Conservation (phyloP, 257 asterid genomes). For the Asclepias syriaca region DNA sequence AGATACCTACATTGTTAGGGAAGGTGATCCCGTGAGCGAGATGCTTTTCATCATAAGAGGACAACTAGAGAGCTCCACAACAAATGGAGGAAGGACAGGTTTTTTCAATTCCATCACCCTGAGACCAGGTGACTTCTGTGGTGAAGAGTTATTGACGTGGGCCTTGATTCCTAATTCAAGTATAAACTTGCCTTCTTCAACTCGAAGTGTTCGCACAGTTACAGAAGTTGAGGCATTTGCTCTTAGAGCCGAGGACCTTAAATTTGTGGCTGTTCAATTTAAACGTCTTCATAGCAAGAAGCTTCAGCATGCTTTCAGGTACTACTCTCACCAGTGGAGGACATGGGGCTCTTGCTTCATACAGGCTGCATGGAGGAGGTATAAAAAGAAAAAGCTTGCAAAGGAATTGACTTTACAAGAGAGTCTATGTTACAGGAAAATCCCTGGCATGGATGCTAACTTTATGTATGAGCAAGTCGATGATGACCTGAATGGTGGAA, state of each 20-base stretch:
- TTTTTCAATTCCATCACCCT: conserved; percentile 82
- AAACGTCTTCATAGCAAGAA: conserved; percentile 87
- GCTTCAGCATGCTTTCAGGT: conserved; percentile 84
- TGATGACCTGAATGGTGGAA: conserved; percentile 13
- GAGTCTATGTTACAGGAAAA: conserved; percentile 23
- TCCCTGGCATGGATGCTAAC: conserved; percentile 5
- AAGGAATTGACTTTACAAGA: conserved; percentile 54
- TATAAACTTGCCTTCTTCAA: conserved; percentile 72
- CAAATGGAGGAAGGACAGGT: conserved; percentile 84
- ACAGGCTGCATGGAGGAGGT: conserved; percentile 82
- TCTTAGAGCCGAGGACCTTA: conserved; percentile 88
- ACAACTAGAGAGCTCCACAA: conserved; percentile 80
- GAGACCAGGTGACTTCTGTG: conserved; percentile 84
- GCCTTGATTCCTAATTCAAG: conserved; percentile 74
- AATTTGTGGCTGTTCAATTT: conserved; percentile 71
- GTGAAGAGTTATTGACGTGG: conserved; percentile 94
- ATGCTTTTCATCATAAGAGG: conserved; percentile 89
- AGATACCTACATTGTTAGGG: conserved; percentile 60
- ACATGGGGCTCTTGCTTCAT: conserved; percentile 87
- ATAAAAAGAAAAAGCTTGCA: conserved; percentile 47
- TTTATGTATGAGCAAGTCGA: conserved; percentile 10
- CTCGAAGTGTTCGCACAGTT: conserved; percentile 65
- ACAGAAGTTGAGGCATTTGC: conserved; percentile 91
- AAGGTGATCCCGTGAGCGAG: conserved; percentile 87
- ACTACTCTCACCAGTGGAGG: conserved; percentile 91